Percentiles rank a stretch among this genome's conserved stretches.
Evolutionary conservation across 768 basidiomycete genomes (phyloP).

Genomic region (Suillus placidus): DNA sequence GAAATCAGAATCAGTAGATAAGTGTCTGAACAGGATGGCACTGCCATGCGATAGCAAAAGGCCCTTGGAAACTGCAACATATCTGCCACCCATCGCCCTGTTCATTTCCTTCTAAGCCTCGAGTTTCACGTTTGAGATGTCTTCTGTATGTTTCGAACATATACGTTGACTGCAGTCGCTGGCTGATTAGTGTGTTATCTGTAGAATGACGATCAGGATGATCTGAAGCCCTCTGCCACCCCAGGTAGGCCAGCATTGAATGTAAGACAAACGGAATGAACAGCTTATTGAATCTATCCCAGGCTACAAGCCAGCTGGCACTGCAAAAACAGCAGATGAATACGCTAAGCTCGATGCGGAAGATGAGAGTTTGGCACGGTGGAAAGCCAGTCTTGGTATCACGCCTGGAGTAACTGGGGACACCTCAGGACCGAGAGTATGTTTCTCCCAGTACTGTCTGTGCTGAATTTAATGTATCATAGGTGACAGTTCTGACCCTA

Average conservation of each 20-base stretch:
- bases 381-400: constrained; percentile 95
- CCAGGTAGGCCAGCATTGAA: constrained; percentile 51
- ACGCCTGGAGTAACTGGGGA: constrained; percentile 49
- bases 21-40: constrained; percentile 22
- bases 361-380: constrained; percentile 91
- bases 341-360: constrained; percentile 84
- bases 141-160: constrained; percentile 44
- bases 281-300: constrained; percentile 16
- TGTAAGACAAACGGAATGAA: neutral
- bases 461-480: constrained; percentile 24
- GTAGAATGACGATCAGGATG: constrained; percentile 67
- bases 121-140: constrained; percentile 44
- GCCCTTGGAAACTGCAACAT: constrained; percentile 20
- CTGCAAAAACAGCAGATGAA: constrained; percentile 75
- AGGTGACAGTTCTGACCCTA: constrained; percentile 76
- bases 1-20: constrained; percentile 62
- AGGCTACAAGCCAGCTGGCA: constrained; percentile 74
- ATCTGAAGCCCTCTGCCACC: constrained; percentile 66
- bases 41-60: constrained; percentile 13
- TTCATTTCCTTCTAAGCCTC: constrained; percentile 2
- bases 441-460: constrained; percentile 22
- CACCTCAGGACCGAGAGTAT: constrained; percentile 67
- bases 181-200: constrained; percentile 12
- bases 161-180: neutral
- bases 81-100: constrained; percentile 16